Conservation (phyloP, 2,329 filamentous ascomycete genomes). For the Diaporthe longicolla region DNA sequence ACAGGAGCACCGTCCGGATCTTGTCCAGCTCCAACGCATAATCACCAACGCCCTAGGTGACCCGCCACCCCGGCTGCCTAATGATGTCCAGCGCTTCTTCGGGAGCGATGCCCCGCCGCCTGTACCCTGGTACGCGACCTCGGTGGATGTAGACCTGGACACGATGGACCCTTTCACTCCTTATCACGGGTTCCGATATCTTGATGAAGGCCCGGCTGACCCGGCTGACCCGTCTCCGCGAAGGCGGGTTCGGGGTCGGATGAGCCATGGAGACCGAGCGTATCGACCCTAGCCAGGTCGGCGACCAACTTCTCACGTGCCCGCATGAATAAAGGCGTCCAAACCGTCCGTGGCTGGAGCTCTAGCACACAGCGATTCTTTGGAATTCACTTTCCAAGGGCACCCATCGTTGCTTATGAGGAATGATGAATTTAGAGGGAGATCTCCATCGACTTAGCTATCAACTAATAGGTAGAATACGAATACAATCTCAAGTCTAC, state of each 20-base stretch:
- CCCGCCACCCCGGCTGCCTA: neutral
- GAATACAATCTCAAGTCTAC: too few relatives aligned
- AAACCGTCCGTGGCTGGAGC: neutral
- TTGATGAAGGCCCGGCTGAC: neutral
- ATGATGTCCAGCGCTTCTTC: neutral
- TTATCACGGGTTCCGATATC: neutral
- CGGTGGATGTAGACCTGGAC: neutral
- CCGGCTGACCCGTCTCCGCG: neutral
- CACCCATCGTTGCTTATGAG: neutral
- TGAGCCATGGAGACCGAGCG: neutral
- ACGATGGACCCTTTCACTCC: neutral
- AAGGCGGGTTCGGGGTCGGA: neutral
- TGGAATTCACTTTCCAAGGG: neutral
- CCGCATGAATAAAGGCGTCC: neutral
- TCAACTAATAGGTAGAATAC: too few relatives aligned
- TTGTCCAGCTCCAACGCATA: neutral
- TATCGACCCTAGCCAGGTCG: neutral
- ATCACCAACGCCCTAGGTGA: neutral
- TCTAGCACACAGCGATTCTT: neutral
- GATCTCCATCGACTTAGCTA: too few relatives aligned
- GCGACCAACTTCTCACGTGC: neutral
- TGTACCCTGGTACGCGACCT: neutral
- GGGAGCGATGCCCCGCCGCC: neutral
- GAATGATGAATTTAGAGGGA: neutral
- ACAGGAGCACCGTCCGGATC: conserved; percentile 24